A percentile compares a stretch with the other conserved stretches of the same genome.
Evolutionary conservation across 1,139 yeast genomes (phyloP).

Genomic region (Candida glucosophila): DNA sequence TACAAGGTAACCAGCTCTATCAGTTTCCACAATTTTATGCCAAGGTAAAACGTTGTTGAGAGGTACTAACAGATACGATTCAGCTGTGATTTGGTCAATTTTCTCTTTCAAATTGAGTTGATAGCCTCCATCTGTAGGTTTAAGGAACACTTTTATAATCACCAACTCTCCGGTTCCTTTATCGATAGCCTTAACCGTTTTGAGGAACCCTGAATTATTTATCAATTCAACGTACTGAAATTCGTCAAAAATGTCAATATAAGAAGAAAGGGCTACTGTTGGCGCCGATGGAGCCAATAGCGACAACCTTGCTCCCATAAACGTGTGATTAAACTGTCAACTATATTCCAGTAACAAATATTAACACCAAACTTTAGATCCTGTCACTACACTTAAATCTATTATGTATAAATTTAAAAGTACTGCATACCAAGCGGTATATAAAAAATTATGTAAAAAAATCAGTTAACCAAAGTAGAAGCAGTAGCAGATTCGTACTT

Average conservation of each 20-base stretch:
- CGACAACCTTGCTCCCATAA: slow-evolving; percentile 84
- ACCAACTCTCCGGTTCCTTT: slow-evolving; percentile 52
- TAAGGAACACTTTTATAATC: slow-evolving; percentile 74
- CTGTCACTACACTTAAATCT: no score
- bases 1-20: slow-evolving; percentile 82
- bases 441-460: no score
- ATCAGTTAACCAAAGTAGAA: slow-evolving; percentile 97
- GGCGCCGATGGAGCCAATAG: slow-evolving; percentile 85
- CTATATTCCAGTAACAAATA: no score
- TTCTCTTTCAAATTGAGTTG: slow-evolving; percentile 23
- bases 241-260: slow-evolving; percentile 67
- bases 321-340: no score
- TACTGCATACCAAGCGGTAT: no score
- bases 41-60: slow-evolving; percentile 66
- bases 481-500: slow-evolving; percentile 99
- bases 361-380: no score
- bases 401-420: no score
- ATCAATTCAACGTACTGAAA: slow-evolving; percentile 66
- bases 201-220: slow-evolving; percentile 73
- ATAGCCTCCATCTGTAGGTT: slow-evolving; percentile 33
- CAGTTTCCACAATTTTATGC: slow-evolving; percentile 72
- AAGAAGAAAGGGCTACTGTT: slow-evolving; percentile 86
- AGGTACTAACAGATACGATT: slow-evolving; percentile 31
- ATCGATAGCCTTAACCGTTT: slow-evolving; percentile 73
- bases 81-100: slow-evolving; percentile 26